Evolutionary conservation across 1,284 basidiomycete genomes (phyloP).

Genomic region (Puccinia polysora): DNA sequence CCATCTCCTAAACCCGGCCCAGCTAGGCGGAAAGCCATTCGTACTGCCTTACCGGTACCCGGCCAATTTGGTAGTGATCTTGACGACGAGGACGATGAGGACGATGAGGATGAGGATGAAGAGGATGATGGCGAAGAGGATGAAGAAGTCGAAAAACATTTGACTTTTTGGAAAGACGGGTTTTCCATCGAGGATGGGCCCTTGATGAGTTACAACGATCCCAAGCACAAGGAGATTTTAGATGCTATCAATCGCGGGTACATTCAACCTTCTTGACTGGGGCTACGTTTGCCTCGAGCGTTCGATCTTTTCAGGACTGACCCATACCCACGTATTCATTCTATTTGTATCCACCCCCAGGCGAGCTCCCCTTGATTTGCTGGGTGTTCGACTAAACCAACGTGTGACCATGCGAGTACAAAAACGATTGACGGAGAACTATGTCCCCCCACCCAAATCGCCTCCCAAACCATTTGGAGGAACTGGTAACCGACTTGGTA

Average conservation of each 20-base stretch:
- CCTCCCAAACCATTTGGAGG: conserved; percentile 65
- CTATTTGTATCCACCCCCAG: conserved; percentile 74
- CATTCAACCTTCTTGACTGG: no score
- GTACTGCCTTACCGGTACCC: conserved; percentile 44
- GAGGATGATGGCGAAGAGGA: conserved; percentile 58
- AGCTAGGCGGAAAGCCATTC: conserved; percentile 44
- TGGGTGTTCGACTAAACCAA: conserved; percentile 74
- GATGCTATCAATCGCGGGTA: conserved; percentile 76
- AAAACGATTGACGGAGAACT: conserved; percentile 70
- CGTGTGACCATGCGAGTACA: conserved; percentile 78
- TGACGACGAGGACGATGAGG: conserved; percentile 45
- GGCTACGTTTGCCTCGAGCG: no score
- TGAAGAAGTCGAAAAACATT: conserved; percentile 65
- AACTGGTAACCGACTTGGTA: conserved; percentile 73
- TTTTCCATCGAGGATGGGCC: conserved; percentile 89
- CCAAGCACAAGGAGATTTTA: conserved; percentile 68
- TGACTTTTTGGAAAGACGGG: conserved; percentile 92
- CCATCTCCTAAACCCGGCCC: conserved; percentile 55
- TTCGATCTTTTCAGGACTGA: no score
- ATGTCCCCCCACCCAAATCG: conserved; percentile 59
- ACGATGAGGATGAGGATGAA: no score
- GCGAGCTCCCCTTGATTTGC: conserved; percentile 70
- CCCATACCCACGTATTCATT: no score
- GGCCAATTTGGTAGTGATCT: conserved; percentile 41
- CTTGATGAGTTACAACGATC: conserved; percentile 77